Conservation (phyloP, 2,329 filamentous ascomycete genomes). For the Fusarium xyrophilum region DNA sequence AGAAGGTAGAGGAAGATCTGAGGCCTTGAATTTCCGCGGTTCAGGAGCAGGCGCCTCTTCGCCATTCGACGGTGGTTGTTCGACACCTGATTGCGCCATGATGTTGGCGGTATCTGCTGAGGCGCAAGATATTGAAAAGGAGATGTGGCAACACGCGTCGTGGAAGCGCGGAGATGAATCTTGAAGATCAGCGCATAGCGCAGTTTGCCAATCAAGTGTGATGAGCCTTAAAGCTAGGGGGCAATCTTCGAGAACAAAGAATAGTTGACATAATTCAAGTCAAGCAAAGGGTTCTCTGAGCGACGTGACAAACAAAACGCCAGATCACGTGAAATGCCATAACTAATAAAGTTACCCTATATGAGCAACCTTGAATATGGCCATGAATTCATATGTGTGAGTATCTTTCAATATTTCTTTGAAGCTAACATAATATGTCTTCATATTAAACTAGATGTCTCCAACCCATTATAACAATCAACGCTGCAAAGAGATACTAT, state of each 20-base stretch:
- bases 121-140: slow-evolving; percentile 16
- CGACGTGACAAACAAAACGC: slow-evolving; percentile 37
- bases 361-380: background rate
- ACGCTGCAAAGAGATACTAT: background rate
- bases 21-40: slow-evolving; percentile 69
- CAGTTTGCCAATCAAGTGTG: background rate
- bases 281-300: slow-evolving; percentile 6
- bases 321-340: slow-evolving; percentile 34
- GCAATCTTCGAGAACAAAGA: background rate
- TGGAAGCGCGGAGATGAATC: slow-evolving; percentile 19
- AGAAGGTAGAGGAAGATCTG: slow-evolving; percentile 76
- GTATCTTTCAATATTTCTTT: background rate
- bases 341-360: slow-evolving; percentile 17
- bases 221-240: background rate
- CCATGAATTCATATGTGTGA: background rate
- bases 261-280: slow-evolving; percentile 7
- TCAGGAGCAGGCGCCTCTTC: slow-evolving; percentile 24
- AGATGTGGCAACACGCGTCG: slow-evolving; percentile 8
- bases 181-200: slow-evolving; percentile 30
- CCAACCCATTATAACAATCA: no score
- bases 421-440: background rate
- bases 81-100: slow-evolving; percentile 37
- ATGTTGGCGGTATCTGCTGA: background rate
- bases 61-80: slow-evolving; percentile 30
- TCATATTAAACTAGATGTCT: background rate